These are phyloP conservation scores for Talaromyces marneffei DNA, from an alignment of 2,329 filamentous ascomycete genomes.

Conservation along the genomic window DNA sequence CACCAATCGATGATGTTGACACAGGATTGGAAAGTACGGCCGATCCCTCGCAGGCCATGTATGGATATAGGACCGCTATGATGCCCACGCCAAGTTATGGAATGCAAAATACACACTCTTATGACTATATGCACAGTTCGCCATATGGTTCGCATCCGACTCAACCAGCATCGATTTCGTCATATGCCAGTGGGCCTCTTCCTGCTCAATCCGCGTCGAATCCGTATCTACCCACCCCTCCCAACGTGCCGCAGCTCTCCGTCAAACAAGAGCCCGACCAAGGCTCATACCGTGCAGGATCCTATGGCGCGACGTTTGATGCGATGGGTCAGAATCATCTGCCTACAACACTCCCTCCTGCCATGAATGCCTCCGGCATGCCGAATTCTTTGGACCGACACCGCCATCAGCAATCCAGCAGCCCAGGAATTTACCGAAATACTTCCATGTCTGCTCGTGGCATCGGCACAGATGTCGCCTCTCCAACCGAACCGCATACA, in stretches of 20 bases:
- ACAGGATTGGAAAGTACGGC: slow-evolving; percentile 34
- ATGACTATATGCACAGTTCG: slow-evolving; percentile 34
- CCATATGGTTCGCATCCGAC: slow-evolving; percentile 32
- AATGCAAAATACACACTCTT: slow-evolving; percentile 29
- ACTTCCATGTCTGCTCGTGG: slow-evolving; percentile 36
- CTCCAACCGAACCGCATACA: slow-evolving; percentile 32
- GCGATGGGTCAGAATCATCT: slow-evolving; percentile 30
- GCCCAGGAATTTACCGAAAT: slow-evolving; percentile 35
- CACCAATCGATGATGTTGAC: slow-evolving; percentile 58
- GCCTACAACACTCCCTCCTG: slow-evolving; percentile 28
- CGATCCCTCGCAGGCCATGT: slow-evolving; percentile 35
- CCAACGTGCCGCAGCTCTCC: slow-evolving; percentile 25
- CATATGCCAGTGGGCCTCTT: slow-evolving; percentile 32
- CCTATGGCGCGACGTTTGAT: slow-evolving; percentile 33
- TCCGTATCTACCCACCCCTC: slow-evolving; percentile 32
- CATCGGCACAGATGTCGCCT: slow-evolving; percentile 34
- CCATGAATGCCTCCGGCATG: slow-evolving; percentile 26
- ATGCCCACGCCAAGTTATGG: slow-evolving; percentile 31
- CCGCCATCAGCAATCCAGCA: slow-evolving; percentile 33
- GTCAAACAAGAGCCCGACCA: slow-evolving; percentile 35
- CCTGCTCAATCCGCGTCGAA: slow-evolving; percentile 31
- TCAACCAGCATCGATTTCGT: slow-evolving; percentile 27
- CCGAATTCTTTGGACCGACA: slow-evolving; percentile 32
- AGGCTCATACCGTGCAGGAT: slow-evolving; percentile 27
- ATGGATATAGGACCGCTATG: slow-evolving; percentile 38